Evolutionary conservation across 345 rosid genomes (phyloP).

Genomic region (Citrus hindsii): DNA sequence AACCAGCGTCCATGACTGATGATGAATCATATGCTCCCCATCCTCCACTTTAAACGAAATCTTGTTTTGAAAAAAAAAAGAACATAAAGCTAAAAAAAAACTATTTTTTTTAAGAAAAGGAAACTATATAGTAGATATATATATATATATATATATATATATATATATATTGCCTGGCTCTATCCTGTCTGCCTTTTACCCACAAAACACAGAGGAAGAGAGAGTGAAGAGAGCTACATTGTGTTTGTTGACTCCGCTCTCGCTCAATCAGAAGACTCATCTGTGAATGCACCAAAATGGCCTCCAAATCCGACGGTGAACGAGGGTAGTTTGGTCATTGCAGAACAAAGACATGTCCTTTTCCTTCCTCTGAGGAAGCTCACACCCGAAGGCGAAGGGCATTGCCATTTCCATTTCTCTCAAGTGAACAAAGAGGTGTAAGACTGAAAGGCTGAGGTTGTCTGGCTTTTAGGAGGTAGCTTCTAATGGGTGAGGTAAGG

Average conservation of each 20-base stretch:
- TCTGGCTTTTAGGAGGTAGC: slow-evolving; percentile 17
- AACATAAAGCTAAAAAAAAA: not conserved
- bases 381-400: not conserved
- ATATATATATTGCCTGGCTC: slow-evolving; percentile 49
- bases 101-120: not conserved
- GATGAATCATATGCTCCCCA: slow-evolving; percentile 18
- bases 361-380: not conserved
- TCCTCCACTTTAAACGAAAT: slow-evolving; percentile 11
- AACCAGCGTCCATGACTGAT: slow-evolving; percentile 21
- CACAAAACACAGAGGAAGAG: slow-evolving; percentile 23
- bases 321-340: slow-evolving; percentile 36
- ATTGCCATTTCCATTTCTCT: slow-evolving; percentile 1
- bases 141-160: slow-evolving; percentile 16
- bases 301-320: slow-evolving; percentile 22
- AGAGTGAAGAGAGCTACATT: slow-evolving; percentile 33
- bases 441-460: not conserved
- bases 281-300: slow-evolving; percentile 32
- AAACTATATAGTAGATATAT: slow-evolving; percentile 5
- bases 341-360: not conserved
- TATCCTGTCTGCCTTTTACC: slow-evolving; percentile 55
- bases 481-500: slow-evolving; percentile 1
- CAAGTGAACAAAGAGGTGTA: not conserved
- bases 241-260: not conserved
- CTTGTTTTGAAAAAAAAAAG: slow-evolving; percentile 4
- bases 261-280: slow-evolving; percentile 8